phyloP scores from a whole-genome alignment of 768 basidiomycete species.

The Cantharellus anzutake region DNA sequence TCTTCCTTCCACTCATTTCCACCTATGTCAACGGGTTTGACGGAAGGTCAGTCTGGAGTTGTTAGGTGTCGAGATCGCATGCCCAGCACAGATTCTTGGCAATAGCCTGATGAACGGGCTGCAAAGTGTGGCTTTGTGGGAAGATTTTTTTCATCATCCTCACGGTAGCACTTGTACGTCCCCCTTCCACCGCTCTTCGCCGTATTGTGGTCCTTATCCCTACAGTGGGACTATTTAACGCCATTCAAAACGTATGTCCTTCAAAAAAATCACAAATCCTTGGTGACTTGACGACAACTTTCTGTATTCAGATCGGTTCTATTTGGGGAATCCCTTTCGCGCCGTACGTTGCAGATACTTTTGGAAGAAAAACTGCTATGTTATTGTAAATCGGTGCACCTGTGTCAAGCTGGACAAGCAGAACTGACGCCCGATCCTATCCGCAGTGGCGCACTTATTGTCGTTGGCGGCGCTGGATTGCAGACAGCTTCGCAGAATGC shows the following conservation, averaged over 20 bases:
- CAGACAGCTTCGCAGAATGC: conserved; percentile 56
- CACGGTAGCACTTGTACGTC: conserved; percentile 19
- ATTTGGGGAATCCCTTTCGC: not conserved
- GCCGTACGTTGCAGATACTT: conserved; percentile 13
- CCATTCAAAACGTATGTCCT: conserved; percentile 65
- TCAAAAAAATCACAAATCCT: not conserved
- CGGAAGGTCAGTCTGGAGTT: conserved; percentile 1
- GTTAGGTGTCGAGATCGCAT: not conserved
- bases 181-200: not conserved
- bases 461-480: conserved; percentile 45
- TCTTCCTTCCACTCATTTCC: not conserved
- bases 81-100: too few species aligned
- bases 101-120: conserved; percentile 14
- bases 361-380: conserved; percentile 48
- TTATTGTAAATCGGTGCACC: conserved; percentile 20
- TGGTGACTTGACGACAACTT: not conserved
- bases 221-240: conserved; percentile 42
- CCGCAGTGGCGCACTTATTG: conserved; percentile 36
- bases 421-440: not conserved
- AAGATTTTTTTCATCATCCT: conserved; percentile 38
- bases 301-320: conserved; percentile 36
- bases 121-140: conserved; percentile 49
- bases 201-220: conserved; percentile 14
- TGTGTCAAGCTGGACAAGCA: not conserved
- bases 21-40: not conserved